Base-by-base conservation (phyloP, 108 stramenopile species). In the Aureococcus anophagefferens region DNA sequence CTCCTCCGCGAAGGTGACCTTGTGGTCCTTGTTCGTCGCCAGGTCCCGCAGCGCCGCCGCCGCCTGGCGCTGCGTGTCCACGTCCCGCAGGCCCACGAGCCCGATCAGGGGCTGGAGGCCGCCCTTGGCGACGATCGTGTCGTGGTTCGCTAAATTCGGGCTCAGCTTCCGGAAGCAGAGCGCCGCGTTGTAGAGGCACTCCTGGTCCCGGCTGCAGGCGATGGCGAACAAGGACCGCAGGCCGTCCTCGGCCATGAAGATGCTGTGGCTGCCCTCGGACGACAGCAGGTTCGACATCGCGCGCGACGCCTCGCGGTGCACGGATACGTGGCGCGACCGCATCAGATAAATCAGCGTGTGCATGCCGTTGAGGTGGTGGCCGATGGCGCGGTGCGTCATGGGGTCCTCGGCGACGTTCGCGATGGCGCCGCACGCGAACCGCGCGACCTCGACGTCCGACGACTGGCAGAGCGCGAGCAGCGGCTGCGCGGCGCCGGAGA, bases 11-110 rank as follows among this genome's bases (percentile, higher is more conserved):
- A 91, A 77, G 9, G 80, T 74, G 71, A 80, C 77, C 72, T 89
- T 86, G 78, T 83, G 81, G 62, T 87, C 85, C 36, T 68, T 79
- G 72, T 90, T 88, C 40, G 86, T 79, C 64, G 84, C 77, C 34
- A 91, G 67, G 72, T 91, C 91, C 63, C 88, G 78, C 73, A 91
- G 67, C 17, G 91, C 88, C 30, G 89, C 77, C 46, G 85, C 86
- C 64, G 88, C 86, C 59, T 90, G 89, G 51, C 84, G 32, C 65
- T 75, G 82, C 36, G 85, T 80, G 62, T 74, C 63, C 71, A 69
- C 30, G 21, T 85, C 77, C 21, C 76, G 63, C 29, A 69, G 76
- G 62, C 45, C 45, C 33, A 82, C 67, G 63, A 90, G 72, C 0
- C 78, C 62, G 15, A 88, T 76, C 63, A 88, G 74, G 32, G 83